A percentile compares a stretch with the other conserved stretches of the same genome.
Evolutionary conservation across 2,329 filamentous ascomycete species (phyloP).

Genomic region (Dactylellina sp.): DNA sequence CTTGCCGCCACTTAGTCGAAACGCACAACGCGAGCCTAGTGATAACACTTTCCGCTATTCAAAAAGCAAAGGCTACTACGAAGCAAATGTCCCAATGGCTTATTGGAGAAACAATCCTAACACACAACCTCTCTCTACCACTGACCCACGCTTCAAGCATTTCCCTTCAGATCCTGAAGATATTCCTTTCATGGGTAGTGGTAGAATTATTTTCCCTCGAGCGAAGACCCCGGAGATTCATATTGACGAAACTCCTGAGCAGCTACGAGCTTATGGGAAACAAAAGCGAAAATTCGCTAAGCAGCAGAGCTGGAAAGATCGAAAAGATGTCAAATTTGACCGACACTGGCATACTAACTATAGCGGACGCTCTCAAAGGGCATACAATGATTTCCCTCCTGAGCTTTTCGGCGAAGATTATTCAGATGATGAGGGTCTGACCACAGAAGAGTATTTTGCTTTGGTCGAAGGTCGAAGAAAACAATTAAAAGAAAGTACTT

Average conservation of each 20-base stretch:
- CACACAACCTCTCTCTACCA: constrained; percentile 32
- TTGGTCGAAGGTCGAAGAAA: neutral
- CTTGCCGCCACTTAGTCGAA: neutral
- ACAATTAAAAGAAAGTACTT: neutral
- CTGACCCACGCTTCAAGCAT: constrained; percentile 31
- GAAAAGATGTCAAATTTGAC: constrained; percentile 3
- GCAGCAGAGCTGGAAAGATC: constrained; percentile 26
- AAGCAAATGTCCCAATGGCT: constrained; percentile 28
- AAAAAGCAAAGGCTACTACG: constrained; percentile 15
- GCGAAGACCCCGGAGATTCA: constrained; percentile 39
- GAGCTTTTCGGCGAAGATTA: neutral
- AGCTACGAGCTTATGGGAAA: neutral
- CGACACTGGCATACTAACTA: constrained; percentile 23
- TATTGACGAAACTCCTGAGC: constrained; percentile 10
- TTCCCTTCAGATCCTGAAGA: constrained; percentile 35
- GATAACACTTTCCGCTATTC: constrained; percentile 13
- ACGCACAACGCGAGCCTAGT: neutral
- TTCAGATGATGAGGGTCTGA: neutral
- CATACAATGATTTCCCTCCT: neutral
- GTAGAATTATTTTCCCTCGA: constrained; percentile 1
- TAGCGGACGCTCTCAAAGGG: neutral
- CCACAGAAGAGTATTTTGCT: neutral
- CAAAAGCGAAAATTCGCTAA: constrained; percentile 9
- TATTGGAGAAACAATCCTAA: constrained; percentile 52
- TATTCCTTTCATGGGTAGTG: neutral